phyloP scores from a whole-genome alignment of 768 basidiomycete species.

The Suillus bovinus region DNA sequence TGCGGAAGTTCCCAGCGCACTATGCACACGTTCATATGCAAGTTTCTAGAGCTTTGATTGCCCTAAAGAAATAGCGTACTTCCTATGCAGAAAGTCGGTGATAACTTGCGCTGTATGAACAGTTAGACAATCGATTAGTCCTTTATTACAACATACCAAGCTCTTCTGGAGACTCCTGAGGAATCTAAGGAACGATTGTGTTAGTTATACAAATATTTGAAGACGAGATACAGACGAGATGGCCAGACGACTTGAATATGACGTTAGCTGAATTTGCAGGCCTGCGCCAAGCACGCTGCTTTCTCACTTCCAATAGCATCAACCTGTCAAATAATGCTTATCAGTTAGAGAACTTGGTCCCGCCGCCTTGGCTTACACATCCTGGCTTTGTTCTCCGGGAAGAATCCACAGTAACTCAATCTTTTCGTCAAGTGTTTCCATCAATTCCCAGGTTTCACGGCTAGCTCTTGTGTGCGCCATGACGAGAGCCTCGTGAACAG shows the following conservation, averaged over 20 bases:
- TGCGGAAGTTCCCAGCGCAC: not conserved
- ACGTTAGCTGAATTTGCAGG: conserved; percentile 29
- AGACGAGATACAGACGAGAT: conserved; percentile 25
- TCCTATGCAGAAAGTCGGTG: not conserved
- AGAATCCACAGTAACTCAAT: conserved; percentile 32
- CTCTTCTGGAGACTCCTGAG: conserved; percentile 30
- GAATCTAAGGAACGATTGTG: conserved; percentile 18
- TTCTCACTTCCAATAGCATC: conserved; percentile 8
- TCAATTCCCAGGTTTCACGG: conserved; percentile 28
- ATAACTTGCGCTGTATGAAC: not conserved
- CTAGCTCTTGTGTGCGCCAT: conserved; percentile 46
- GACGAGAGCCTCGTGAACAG: conserved; percentile 63
- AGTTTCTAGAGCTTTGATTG: not conserved
- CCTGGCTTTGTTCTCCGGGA: conserved; percentile 20
- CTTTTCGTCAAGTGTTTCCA: conserved; percentile 24
- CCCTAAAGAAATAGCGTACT: not conserved
- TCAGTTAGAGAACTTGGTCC: not conserved
- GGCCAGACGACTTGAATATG: conserved; percentile 25
- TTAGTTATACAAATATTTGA: not conserved
- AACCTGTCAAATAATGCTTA: conserved; percentile 15
- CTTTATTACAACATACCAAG: conserved; percentile 22
- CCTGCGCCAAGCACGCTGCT: conserved; percentile 29
- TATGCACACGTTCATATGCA: not conserved
- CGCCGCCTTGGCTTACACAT: not conserved
- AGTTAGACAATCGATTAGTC: not conserved